phyloP scores from a whole-genome alignment of 495 filamentous ascomycete species.

The Tuber brumale region DNA sequence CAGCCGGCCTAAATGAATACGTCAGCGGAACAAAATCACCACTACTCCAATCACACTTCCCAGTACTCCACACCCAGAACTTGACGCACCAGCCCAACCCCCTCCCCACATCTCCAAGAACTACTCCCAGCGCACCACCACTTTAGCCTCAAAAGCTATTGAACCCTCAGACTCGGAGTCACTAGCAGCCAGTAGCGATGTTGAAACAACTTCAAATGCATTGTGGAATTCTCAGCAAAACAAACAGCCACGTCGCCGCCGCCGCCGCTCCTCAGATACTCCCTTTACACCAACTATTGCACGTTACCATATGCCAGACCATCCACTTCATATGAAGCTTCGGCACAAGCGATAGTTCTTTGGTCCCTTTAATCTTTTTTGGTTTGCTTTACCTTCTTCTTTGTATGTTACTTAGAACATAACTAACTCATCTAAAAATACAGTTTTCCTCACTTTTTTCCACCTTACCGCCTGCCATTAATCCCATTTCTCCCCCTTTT shows the following conservation, averaged over 20 bases:
- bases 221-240: too few species aligned
- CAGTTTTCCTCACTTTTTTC: too few species aligned
- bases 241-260: background rate
- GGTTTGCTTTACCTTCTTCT: background rate
- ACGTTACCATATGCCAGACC: background rate
- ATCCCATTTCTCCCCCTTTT: too few species aligned
- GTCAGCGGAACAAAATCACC: background rate
- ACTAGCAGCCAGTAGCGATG: too few species aligned
- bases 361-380: background rate
- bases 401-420: too few species aligned
- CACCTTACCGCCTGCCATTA: too few species aligned
- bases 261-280: background rate
- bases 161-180: too few species aligned
- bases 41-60: background rate
- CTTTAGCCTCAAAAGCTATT: too few species aligned
- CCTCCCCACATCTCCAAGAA: too few species aligned
- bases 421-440: too few species aligned
- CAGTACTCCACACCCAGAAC: background rate
- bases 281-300: background rate
- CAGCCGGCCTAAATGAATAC: background rate
- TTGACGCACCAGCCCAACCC: rapidly evolving
- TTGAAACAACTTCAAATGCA: too few species aligned
- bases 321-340: background rate
- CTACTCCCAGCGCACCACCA: too few species aligned
- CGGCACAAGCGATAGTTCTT: background rate